These are phyloP conservation scores for Pyricularia pennisetigena DNA, from an alignment of 2,329 filamentous ascomycete species.

Conservation along the genomic window DNA sequence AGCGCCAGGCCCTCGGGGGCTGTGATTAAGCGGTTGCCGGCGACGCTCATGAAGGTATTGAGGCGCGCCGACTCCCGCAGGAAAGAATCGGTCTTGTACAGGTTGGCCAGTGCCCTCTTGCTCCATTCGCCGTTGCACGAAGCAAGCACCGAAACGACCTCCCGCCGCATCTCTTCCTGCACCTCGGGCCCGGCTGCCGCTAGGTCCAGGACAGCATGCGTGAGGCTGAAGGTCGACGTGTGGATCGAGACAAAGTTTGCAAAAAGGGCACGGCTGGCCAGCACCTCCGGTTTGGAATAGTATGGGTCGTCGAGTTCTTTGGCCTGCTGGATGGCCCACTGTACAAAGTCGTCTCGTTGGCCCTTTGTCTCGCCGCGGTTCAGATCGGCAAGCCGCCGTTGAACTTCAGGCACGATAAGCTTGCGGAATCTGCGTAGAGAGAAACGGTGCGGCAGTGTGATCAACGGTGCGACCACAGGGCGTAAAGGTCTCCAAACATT, in stretches of 20 bases:
- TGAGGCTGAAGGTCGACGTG: slow-evolving; percentile 27
- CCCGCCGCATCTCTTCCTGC: slow-evolving; percentile 21
- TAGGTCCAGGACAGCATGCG: slow-evolving; percentile 26
- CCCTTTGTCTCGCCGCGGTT: neutral
- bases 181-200: slow-evolving; percentile 16
- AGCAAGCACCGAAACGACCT: slow-evolving; percentile 17
- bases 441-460: neutral
- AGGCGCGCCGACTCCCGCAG: slow-evolving; percentile 31
- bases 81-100: slow-evolving; percentile 28
- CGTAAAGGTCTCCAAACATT: neutral
- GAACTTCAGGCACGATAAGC: neutral
- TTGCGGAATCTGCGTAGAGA: neutral
- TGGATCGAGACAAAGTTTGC: slow-evolving; percentile 27
- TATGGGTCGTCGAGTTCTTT: slow-evolving; percentile 16
- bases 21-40: slow-evolving; percentile 24
- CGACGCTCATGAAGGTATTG: slow-evolving; percentile 25
- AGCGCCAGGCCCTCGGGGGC: slow-evolving; percentile 20
- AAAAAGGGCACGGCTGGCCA: slow-evolving; percentile 21
- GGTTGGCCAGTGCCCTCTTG: slow-evolving; percentile 19
- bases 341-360: slow-evolving; percentile 24
- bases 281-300: slow-evolving; percentile 20
- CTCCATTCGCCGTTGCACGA: neutral
- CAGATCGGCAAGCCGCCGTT: neutral
- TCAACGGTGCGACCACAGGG: neutral
- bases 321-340: slow-evolving; percentile 28